Evolutionary conservation across 805 yeast genomes (phyloP).

Genomic region (Yarrowia alimentaria): DNA sequence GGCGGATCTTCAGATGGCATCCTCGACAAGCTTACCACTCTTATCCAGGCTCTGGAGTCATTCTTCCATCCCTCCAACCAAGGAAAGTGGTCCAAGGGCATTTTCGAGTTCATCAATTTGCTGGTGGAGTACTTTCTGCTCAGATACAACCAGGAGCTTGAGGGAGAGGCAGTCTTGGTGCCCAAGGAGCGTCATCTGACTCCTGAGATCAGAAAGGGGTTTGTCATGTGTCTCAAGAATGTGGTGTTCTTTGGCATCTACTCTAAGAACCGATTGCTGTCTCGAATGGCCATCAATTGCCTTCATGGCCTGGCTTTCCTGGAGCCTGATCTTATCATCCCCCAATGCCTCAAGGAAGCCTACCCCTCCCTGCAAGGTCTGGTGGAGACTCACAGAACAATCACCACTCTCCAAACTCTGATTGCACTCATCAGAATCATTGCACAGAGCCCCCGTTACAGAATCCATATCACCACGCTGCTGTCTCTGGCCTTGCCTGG

Average conservation of each 20-base stretch:
- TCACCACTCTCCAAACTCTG: constrained; percentile 66
- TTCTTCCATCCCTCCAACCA: constrained; percentile 88
- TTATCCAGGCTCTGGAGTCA: constrained; percentile 70
- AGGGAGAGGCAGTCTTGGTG: constrained; percentile 35
- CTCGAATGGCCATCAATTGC: constrained; percentile 57
- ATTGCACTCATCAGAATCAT: constrained; percentile 65
- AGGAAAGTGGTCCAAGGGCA: constrained; percentile 81
- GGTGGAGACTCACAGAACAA: constrained; percentile 69
- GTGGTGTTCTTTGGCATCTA: constrained; percentile 70
- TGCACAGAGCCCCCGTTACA: constrained; percentile 57
- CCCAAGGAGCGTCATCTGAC: constrained; percentile 35
- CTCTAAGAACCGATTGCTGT: constrained; percentile 58
- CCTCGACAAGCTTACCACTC: constrained; percentile 51
- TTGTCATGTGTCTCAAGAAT: constrained; percentile 57
- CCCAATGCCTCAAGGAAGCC: constrained; percentile 51
- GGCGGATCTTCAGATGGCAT: constrained; percentile 44
- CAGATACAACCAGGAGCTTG: constrained; percentile 42
- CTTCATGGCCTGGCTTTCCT: constrained; percentile 65
- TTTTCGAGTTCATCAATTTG: constrained; percentile 63
- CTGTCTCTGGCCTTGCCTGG: constrained; percentile 71
- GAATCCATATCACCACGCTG: constrained; percentile 77
- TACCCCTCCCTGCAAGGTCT: constrained; percentile 51
- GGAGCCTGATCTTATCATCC: constrained; percentile 48
- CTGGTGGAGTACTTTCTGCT: constrained; percentile 45
- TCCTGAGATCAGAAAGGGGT: constrained; percentile 39